Evolutionary conservation across 208 protist genomes (phyloP).

Genomic region (Leishmania major): DNA sequence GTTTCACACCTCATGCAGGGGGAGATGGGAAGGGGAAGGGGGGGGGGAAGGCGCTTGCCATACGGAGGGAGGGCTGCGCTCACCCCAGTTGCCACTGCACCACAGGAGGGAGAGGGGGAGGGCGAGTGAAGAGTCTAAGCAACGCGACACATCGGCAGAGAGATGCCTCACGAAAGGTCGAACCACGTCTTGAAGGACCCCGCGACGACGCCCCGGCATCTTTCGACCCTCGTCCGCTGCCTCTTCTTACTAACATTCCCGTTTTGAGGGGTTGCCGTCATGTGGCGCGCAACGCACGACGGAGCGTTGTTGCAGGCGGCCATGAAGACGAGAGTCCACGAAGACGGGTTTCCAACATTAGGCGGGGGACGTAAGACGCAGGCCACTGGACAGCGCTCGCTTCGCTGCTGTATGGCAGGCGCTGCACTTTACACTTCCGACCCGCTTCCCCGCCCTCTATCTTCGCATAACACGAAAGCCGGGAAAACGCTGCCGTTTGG

Average conservation of each 20-base stretch:
- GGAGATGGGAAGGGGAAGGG: too few species aligned
- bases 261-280: neutral
- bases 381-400: too few species aligned
- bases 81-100: neutral
- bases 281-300: too few species aligned
- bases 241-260: neutral
- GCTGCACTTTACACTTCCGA: too few species aligned
- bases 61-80: neutral
- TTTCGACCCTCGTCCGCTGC: neutral
- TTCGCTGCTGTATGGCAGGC: too few species aligned
- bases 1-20: neutral
- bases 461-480: too few species aligned
- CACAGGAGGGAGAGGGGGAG: neutral
- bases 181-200: neutral
- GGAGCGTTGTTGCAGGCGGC: too few species aligned
- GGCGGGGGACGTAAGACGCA: too few species aligned
- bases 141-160: neutral
- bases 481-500: too few species aligned
- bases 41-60: neutral
- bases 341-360: too few species aligned
- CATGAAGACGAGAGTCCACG: too few species aligned
- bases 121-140: neutral
- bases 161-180: neutral
- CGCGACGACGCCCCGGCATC: neutral
- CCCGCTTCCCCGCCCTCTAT: too few species aligned